Conservation (phyloP, 371 early-diverging fungal genomes). For the Actinomortierella wolfii region DNA sequence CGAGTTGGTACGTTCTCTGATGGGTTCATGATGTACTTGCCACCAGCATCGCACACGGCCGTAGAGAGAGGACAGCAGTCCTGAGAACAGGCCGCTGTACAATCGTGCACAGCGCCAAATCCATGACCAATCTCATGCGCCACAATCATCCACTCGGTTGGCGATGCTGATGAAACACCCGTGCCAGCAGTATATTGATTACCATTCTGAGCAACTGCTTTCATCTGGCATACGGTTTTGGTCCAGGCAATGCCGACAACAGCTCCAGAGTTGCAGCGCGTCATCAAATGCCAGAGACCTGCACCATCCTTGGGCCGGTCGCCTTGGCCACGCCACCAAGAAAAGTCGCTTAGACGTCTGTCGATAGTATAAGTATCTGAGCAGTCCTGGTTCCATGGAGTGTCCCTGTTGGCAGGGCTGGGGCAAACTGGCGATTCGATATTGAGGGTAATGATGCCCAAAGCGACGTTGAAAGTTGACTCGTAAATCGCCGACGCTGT, state of each 20-base stretch:
- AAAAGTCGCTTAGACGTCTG: conserved; percentile 87
- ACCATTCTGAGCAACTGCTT: conserved; percentile 51
- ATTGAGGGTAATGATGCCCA: conserved; percentile 85
- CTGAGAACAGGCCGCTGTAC: conserved; percentile 59
- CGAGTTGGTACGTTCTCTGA: conserved; percentile 71
- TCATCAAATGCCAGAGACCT: conserved; percentile 95
- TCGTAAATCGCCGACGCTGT: conserved; percentile 86
- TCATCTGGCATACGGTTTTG: conserved; percentile 71
- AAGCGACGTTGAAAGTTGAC: conserved; percentile 85
- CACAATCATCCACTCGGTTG: conserved; percentile 92
- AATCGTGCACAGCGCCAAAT: conserved; percentile 81
- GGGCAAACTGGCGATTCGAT: conserved; percentile 69
- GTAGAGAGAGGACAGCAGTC: conserved; percentile 74
- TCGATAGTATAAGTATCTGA: conserved; percentile 72
- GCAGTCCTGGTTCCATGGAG: conserved; percentile 85
- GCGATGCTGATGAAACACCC: conserved; percentile 60
- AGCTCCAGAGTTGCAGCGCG: conserved; percentile 83
- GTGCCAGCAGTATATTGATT: conserved; percentile 66
- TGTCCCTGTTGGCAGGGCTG: neutral
- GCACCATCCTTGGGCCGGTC: conserved; percentile 65
- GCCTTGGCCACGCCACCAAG: conserved; percentile 82
- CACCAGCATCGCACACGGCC: conserved; percentile 75
- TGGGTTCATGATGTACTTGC: conserved; percentile 85
- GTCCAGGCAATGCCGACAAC: conserved; percentile 96
- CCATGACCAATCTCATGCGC: conserved; percentile 96